phyloP scores from a whole-genome alignment of 768 basidiomycete species.

The Suillus subaureus region DNA sequence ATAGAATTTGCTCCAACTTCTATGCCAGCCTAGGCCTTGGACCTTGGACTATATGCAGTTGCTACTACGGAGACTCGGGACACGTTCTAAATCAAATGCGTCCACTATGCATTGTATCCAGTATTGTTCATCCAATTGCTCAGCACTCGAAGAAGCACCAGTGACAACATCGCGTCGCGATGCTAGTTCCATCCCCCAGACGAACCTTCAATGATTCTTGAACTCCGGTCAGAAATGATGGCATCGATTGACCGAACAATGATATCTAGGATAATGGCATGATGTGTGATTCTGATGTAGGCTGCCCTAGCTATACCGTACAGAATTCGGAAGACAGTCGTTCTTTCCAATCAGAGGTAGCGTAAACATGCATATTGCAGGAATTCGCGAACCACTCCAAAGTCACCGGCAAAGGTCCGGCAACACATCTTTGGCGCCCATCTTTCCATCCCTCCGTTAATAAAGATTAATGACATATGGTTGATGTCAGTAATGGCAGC shows the following conservation, averaged over 20 bases:
- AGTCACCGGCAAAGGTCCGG: neutral
- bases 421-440: neutral
- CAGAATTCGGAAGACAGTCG: neutral
- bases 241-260: too few species aligned
- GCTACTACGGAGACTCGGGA: too few species aligned
- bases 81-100: neutral
- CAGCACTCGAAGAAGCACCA: neutral
- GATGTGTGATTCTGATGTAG: too few species aligned
- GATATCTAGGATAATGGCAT: too few species aligned
- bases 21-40: too few species aligned
- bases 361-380: neutral
- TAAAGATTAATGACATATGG: neutral
- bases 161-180: neutral
- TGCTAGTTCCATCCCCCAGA: neutral
- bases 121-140: too few species aligned
- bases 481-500: neutral
- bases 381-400: neutral
- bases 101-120: too few species aligned
- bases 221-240: too few species aligned
- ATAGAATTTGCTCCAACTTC: too few species aligned
- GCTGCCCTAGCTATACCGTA: too few species aligned
- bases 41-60: too few species aligned
- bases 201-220: too few species aligned
- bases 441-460: neutral
- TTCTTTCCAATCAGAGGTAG: neutral